These are phyloP conservation scores for Coelastrella sp. DNA, from an alignment of 139 green algal species.

Conservation along the genomic window DNA sequence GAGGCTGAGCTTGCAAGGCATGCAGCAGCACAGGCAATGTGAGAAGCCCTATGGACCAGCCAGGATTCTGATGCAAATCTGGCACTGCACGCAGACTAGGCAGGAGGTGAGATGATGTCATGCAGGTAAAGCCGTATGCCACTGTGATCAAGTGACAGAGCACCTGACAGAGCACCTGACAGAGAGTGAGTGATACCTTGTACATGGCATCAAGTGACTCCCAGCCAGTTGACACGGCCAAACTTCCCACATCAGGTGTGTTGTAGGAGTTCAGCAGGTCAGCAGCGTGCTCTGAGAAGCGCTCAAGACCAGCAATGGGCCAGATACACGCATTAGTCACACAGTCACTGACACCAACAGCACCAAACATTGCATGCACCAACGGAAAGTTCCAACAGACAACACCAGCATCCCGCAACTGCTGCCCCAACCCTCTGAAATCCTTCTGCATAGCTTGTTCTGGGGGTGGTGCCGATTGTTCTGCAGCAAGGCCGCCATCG, in stretches of 20 bases:
- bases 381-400: background rate
- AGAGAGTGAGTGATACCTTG: constrained; percentile 37
- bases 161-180: too few relatives aligned
- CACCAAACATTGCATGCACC: background rate
- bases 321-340: constrained; percentile 47
- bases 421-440: background rate
- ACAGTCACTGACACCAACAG: background rate
- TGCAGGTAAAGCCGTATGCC: too few relatives aligned
- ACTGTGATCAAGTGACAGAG: too few relatives aligned
- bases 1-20: background rate
- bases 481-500: background rate
- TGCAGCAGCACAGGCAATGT: background rate
- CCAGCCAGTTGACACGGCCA: constrained; percentile 79
- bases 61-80: too few relatives aligned
- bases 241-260: background rate
- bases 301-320: constrained; percentile 86
- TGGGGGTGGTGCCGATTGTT: too few relatives aligned
- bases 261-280: constrained; percentile 50
- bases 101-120: too few relatives aligned
- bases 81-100: too few relatives aligned
- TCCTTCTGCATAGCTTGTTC: too few relatives aligned
- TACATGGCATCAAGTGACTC: constrained; percentile 85
- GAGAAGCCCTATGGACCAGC: background rate
- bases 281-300: constrained; percentile 40
- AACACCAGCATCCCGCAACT: background rate